A percentile compares a stretch with the other conserved stretches of the same genome.
Evolutionary conservation across 2,329 filamentous ascomycete genomes (phyloP).

Genomic region (Claviceps quebecensis): DNA sequence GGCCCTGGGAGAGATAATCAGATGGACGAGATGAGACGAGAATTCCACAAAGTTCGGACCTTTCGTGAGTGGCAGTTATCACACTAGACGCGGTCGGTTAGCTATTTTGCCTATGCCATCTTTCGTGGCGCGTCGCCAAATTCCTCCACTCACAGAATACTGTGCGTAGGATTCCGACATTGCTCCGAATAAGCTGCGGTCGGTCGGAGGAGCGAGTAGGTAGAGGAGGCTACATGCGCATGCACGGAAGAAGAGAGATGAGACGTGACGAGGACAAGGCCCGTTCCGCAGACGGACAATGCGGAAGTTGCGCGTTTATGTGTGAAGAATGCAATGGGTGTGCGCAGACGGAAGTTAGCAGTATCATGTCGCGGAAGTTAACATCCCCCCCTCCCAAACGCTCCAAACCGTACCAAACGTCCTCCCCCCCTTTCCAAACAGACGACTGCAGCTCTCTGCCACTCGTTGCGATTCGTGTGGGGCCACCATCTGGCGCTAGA

Average conservation of each 20-base stretch:
- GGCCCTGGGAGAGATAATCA: not conserved
- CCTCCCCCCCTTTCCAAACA: no score
- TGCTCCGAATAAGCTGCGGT: not conserved
- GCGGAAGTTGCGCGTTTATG: not conserved
- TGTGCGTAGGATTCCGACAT: not conserved
- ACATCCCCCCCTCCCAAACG: no score
- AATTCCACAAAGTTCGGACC: not conserved
- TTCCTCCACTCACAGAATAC: not conserved
- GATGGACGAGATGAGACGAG: not conserved
- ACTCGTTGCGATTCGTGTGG: no score
- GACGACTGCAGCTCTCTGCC: no score
- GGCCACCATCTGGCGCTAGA: no score
- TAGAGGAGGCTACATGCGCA: not conserved
- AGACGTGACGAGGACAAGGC: not conserved
- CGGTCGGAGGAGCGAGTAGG: not conserved
- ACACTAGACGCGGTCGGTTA: not conserved
- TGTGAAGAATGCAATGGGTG: not conserved
- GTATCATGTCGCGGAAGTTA: no score
- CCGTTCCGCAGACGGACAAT: not conserved
- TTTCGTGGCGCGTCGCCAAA: not conserved
- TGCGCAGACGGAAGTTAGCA: no score
- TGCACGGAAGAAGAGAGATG: not conserved
- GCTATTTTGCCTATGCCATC: not conserved
- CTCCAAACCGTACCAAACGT: no score
- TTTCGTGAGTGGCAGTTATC: not conserved